Evolutionary conservation across 495 filamentous ascomycete species (phyloP), one percentile per base, ranked within the genome.

Genomic region (Penicillium simplicissimum): DNA sequence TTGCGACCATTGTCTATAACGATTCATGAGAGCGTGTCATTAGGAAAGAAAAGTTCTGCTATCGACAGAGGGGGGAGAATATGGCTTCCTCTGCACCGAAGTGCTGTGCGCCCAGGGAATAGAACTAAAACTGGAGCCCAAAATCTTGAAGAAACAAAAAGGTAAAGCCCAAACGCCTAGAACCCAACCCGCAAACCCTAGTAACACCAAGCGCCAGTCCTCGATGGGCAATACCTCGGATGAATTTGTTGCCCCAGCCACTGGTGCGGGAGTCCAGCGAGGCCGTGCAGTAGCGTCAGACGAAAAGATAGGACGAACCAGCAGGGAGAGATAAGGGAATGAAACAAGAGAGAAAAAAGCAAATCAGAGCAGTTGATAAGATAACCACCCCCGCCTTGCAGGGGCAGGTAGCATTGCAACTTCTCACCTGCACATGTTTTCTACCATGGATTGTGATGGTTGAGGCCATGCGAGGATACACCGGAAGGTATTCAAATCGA

Each of bases 1-100:
- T 36, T 58, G 55, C 55, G 55, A 58, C 52, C 58, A 45, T 52
- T 63, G 60, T 63, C 55, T 40, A 60, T 67, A 65, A 67, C 51
- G 67, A 67, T 53, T 58, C 54, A 70, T 61, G 65, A 69, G 21
- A 61, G 59, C 54, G 38, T 61, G 37, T 65, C 17, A 63, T 70
- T 65, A 67, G 59, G 53, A 67, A 65, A 69, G 59, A 67, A 38
- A 62, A 45, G 57, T 56, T 40, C 19, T 23, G 13, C 34, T 48
- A 58, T 52, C 21, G 33, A 53, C 25, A 59, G 57, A 67, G 45
- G 37, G 55, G 33, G 42, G 33, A 28, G 14, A 45, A 13, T 49
- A 11, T 48, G 45, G 48, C 42, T 58, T 47, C 31, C 28, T 21
- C 25, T 38, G 31, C 34, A 52, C 34, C 45, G 10, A 38, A 36